Evolutionary conservation across 2,329 filamentous ascomycete genomes (phyloP), one percentile per base, ranked within the genome.

Genomic region (Fusarium falciforme): DNA sequence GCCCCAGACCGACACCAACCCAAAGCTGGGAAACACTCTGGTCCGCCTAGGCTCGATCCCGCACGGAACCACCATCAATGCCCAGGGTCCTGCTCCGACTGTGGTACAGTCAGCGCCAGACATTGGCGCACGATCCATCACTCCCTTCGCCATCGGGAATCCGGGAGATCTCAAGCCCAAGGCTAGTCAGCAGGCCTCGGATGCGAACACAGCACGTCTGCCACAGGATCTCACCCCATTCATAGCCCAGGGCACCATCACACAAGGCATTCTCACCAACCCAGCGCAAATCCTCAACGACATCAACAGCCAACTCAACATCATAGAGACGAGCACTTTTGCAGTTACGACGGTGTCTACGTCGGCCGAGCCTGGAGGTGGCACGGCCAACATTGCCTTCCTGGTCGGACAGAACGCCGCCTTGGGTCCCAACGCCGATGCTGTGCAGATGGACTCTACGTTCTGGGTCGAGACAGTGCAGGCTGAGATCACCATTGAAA

Each of bases 281-380:
- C 64, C 64, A 11, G 31, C 36, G 2, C 61, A 67, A 2, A 67
- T 67, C 3, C 61, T 67, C n/a, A 35, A 42, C 6, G 61, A 67
- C n/a, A 67, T 67, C n/a, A 67, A 67, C 22, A 67, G 29, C 2
- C 64, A 67, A 11, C 64, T 67, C 16, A 49, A 66, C 0, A 67
- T 67, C 9, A 65, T 27, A 7, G 9, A 67, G n/a, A 67, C 64
- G 2, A 67, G 31, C 11, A 65, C 64, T 5, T 67, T 67, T n/a
- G 25, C 22, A 0, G 64, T 67, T n/a, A 33, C 25, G 1, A 67
- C 64, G 0, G 8, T 20, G n/a, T n/a, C 25, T 2, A n/a, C 14
- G 0, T 8, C 60, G 6, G 20, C 47, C 0, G 40, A 16, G 12
- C 64, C 64, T 0, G 64, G 64, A 0, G 64, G 64, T 3, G 64